phyloP scores from a whole-genome alignment of 2,329 filamentous ascomycete species.

The Exophiala lecanii-corni region DNA sequence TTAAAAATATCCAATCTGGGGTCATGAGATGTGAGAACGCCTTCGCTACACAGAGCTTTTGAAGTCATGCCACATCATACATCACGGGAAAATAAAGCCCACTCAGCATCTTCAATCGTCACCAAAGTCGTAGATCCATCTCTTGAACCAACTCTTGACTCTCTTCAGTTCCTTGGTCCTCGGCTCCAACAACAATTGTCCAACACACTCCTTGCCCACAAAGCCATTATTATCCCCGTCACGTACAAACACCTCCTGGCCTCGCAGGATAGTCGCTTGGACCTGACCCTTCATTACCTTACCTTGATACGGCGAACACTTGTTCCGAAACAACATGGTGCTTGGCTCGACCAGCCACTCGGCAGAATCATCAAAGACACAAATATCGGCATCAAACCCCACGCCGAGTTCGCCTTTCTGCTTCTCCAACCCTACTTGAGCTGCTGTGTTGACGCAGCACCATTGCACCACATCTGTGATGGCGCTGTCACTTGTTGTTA shows the following conservation, averaged over 20 bases:
- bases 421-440: slow-evolving; percentile 77
- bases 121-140: slow-evolving; percentile 23
- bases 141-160: slow-evolving; percentile 21
- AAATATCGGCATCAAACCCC: slow-evolving; percentile 85
- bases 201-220: slow-evolving; percentile 32
- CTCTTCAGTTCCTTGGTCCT: slow-evolving; percentile 23
- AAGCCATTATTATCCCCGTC: slow-evolving; percentile 49
- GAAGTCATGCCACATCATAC: no score
- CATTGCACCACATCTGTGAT: slow-evolving; percentile 78
- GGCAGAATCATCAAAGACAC: slow-evolving; percentile 82
- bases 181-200: slow-evolving; percentile 38
- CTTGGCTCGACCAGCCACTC: slow-evolving; percentile 68
- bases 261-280: slow-evolving; percentile 78
- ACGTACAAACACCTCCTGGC: slow-evolving; percentile 67
- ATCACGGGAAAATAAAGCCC: no score
- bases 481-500: slow-evolving; percentile 42
- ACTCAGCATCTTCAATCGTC: not conserved
- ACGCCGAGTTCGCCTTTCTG: slow-evolving; percentile 75
- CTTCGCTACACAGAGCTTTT: no score
- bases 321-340: slow-evolving; percentile 93
- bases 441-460: slow-evolving; percentile 80
- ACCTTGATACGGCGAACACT: slow-evolving; percentile 85
- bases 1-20: slow-evolving; percentile 4
- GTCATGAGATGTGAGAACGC: no score
- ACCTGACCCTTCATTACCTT: slow-evolving; percentile 73